Base-by-base conservation (phyloP, 805 yeast species). In the Myxozyma sirexii region DNA sequence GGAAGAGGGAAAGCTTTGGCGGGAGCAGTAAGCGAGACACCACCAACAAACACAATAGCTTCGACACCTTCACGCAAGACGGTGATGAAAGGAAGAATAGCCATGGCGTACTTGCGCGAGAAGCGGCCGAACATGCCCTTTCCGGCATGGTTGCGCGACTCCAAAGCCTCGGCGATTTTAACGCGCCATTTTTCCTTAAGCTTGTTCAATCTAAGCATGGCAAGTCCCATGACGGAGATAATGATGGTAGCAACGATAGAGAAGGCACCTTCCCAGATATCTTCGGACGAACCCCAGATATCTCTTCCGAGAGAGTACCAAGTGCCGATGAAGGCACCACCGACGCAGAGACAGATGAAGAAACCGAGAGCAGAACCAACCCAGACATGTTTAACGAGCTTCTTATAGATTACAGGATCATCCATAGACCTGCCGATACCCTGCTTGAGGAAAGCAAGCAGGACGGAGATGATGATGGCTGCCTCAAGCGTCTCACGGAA, bases 131-230 rank as follows among this genome's bases (percentile, higher is more conserved):
- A 41, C 54, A 54, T 21, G 33, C 56, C 56, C 39, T 51, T 29
- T 64, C 76, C 80, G 21, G 33, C 41, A 37, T 17, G 19, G 19
- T 23, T 42, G 41, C 46, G 39, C 41, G 35, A 47, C 66, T 84
- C 85, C 54, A 90, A 76, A 8, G 97, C 93, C 71, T 78, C 82
- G 29, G 97, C 97, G 72, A 93, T 88, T 78, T 93, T 93, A 67
- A 91, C 81, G 79, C 97, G 85, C 99, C 99, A 93, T 78, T 93
- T 93, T 68, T 84, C 93, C 77, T 90, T 91, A 96, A 92, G 90
- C 80, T 92, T 91, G 80, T 92, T 92, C 75, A 93, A 82, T 76
- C 98, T 84, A 71, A 93, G 82, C 97, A 93, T 89, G 59, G 97
- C 96, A 70, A 93, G 82, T 74, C 99, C 98, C 97, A 93, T 92